Percentiles rank a stretch among this genome's conserved stretches.
Conservation (phyloP, 2,329 filamentous ascomycete genomes). For the Sordariomycetes sp. region DNA sequence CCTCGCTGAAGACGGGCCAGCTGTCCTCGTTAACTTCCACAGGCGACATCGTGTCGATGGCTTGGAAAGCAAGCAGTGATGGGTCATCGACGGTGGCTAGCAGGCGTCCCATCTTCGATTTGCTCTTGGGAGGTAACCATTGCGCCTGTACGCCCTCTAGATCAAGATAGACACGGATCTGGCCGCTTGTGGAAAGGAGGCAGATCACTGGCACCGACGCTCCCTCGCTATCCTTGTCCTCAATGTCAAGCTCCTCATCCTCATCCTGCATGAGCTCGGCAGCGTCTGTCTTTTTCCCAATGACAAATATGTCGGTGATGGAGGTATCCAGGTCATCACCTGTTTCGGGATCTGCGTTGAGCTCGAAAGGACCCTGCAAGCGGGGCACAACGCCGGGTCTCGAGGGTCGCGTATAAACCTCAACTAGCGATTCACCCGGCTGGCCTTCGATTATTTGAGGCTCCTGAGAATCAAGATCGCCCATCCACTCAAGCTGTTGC, state of each 20-base stretch:
- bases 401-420: constrained; percentile 48
- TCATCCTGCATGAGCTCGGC: constrained; percentile 55
- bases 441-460: constrained; percentile 43
- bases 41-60: constrained; percentile 48
- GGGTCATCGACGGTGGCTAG: constrained; percentile 29
- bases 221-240: constrained; percentile 41
- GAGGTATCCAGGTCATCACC: constrained; percentile 48
- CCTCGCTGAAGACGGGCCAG: constrained; percentile 55
- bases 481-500: constrained; percentile 60
- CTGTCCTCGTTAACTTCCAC: constrained; percentile 45
- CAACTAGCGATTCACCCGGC: constrained; percentile 36
- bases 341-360: constrained; percentile 44
- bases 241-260: constrained; percentile 47
- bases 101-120: constrained; percentile 32
- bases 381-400: constrained; percentile 49
- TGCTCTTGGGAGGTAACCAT: constrained; percentile 52
- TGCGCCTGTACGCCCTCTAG: constrained; percentile 55
- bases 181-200: constrained; percentile 50
- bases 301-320: constrained; percentile 52
- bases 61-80: constrained; percentile 51
- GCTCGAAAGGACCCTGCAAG: constrained; percentile 53
- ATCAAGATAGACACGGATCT: constrained; percentile 53
- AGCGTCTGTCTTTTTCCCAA: constrained; percentile 52
- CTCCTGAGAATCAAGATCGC: constrained; percentile 55
- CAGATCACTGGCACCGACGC: constrained; percentile 52